Evolutionary conservation across 805 yeast species (phyloP).

Genomic region (Candida morakotiae): DNA sequence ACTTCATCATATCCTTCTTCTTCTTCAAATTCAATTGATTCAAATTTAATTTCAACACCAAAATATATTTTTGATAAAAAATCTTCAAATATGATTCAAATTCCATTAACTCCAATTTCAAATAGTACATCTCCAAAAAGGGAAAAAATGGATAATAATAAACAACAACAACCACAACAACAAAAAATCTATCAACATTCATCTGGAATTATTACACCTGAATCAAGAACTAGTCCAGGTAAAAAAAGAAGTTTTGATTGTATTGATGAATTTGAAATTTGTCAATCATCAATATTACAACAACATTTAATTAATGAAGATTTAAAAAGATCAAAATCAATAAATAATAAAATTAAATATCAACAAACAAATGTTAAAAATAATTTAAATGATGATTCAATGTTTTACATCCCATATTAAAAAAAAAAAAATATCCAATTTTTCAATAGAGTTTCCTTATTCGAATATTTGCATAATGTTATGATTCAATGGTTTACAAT

Average conservation of each 20-base stretch:
- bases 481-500: too few relatives aligned
- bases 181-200: neutral
- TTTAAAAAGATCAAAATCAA: constrained; percentile 23
- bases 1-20: too few relatives aligned
- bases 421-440: too few relatives aligned
- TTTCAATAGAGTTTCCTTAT: too few relatives aligned
- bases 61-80: constrained; percentile 9
- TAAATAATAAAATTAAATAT: too few relatives aligned
- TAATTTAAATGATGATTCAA: constrained; percentile 8
- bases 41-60: constrained; percentile 35
- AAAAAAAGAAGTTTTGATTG: constrained; percentile 9
- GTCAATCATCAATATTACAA: constrained; percentile 7
- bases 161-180: constrained; percentile 1
- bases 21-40: too few relatives aligned
- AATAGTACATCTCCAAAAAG: constrained; percentile 19
- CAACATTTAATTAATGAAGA: constrained; percentile 6
- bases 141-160: too few relatives aligned
- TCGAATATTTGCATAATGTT: too few relatives aligned
- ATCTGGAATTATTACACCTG: constrained; percentile 8
- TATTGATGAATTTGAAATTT: constrained; percentile 10
- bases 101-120: constrained; percentile 25
- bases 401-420: constrained; percentile 16
- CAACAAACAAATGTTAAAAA: neutral
- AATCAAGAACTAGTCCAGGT: constrained; percentile 7
- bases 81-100: constrained; percentile 7